These are phyloP conservation scores for Yamadazyma akitaensis DNA, from an alignment of 805 yeast species.

Conservation along the genomic window DNA sequence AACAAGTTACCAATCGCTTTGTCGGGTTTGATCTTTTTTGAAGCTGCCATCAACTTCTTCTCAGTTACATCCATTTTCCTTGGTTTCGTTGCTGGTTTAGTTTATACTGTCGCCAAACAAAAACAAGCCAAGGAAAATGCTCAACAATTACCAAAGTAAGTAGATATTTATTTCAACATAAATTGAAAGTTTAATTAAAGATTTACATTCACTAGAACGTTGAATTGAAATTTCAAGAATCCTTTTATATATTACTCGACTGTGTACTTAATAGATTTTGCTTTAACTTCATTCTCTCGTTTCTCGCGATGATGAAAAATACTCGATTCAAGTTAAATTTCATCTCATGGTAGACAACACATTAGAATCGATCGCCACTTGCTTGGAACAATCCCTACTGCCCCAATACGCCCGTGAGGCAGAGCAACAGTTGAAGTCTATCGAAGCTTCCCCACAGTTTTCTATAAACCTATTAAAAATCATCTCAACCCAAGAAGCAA, in stretches of 20 bases:
- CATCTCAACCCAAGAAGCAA: slow-evolving; percentile 59
- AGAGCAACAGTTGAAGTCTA: slow-evolving; percentile 57
- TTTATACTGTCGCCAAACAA: slow-evolving; percentile 93
- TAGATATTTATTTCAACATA: not conserved
- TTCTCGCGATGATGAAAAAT: not conserved
- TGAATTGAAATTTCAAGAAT: not conserved
- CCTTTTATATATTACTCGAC: not conserved
- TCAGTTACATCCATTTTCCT: slow-evolving; percentile 85
- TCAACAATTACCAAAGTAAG: slow-evolving; percentile 27
- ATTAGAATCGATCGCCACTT: slow-evolving; percentile 49
- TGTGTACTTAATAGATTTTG: slow-evolving; percentile 9
- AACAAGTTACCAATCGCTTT: slow-evolving; percentile 97
- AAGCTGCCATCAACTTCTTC: slow-evolving; percentile 90
- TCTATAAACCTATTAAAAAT: slow-evolving; percentile 71
- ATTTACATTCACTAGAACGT: too few relatives aligned
- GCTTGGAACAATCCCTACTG: slow-evolving; percentile 60
- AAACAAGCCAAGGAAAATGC: slow-evolving; percentile 59
- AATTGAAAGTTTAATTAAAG: too few relatives aligned
- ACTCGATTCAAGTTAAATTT: not conserved
- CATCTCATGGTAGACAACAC: slow-evolving; percentile 28
- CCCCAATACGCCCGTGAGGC: slow-evolving; percentile 65
- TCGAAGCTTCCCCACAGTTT: slow-evolving; percentile 72
- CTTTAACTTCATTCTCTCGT: not conserved
- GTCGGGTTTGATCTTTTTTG: slow-evolving; percentile 91
- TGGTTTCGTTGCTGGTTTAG: slow-evolving; percentile 94